Conservation (phyloP, 129 eudicot genomes). For the Sambucus nigra region DNA sequence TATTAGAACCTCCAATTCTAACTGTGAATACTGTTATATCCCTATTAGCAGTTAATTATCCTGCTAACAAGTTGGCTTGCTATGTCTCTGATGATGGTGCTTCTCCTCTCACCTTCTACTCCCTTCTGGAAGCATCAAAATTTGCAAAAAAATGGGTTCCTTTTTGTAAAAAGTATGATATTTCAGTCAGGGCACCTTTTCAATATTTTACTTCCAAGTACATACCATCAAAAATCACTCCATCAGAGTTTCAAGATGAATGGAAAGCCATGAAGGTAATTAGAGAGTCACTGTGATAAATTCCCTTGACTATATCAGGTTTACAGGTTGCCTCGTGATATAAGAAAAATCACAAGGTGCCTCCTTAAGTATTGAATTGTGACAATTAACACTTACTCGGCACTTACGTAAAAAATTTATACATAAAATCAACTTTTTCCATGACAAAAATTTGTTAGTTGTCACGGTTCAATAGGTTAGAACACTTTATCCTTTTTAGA, state of each 20-base stretch:
- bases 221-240: slow-evolving; percentile 4
- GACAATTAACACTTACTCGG: too few species aligned
- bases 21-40: slow-evolving; percentile 49
- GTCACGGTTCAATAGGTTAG: too few species aligned
- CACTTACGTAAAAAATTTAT: too few species aligned
- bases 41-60: slow-evolving; percentile 41
- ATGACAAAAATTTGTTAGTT: too few species aligned
- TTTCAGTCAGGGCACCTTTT: slow-evolving; percentile 42
- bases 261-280: slow-evolving; percentile 44
- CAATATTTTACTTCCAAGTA: slow-evolving; percentile 30
- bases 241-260: slow-evolving; percentile 29
- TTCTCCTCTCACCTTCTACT: slow-evolving; percentile 27
- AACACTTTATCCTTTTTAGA: too few species aligned
- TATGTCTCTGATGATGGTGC: slow-evolving; percentile 50
- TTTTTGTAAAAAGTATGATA: slow-evolving; percentile 39
- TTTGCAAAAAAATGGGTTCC: slow-evolving; percentile 49
- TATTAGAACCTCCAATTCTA: slow-evolving; percentile 35
- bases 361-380: too few species aligned
- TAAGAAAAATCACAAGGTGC: too few species aligned
- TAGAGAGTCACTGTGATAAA: too few species aligned
- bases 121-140: slow-evolving; percentile 34
- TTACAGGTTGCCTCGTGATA: too few species aligned
- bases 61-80: slow-evolving; percentile 33
- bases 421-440: too few species aligned
- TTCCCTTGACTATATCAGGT: too few species aligned